These are phyloP conservation scores for Fistulinella cinereoalba DNA, from an alignment of 1,284 basidiomycete species.

Conservation along the genomic window DNA sequence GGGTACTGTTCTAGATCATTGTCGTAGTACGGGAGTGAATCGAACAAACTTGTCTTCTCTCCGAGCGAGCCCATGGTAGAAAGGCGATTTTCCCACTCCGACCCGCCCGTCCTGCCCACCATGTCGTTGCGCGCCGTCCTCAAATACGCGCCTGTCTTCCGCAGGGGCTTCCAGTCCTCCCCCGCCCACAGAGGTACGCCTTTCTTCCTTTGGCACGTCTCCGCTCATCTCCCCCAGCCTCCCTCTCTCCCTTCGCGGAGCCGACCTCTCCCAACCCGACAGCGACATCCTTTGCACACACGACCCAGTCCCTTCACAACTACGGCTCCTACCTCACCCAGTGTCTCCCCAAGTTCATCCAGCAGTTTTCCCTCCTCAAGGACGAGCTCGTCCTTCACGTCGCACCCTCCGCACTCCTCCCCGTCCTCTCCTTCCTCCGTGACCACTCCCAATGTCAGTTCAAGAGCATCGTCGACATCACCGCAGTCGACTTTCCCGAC, in stretches of 20 bases:
- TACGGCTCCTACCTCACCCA: slow-evolving; percentile 91
- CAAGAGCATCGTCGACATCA: slow-evolving; percentile 91
- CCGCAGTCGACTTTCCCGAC: slow-evolving; percentile 94
- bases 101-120: slow-evolving; percentile 18
- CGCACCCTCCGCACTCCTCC: slow-evolving; percentile 80
- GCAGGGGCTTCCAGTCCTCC: slow-evolving; percentile 22
- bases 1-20: slow-evolving; percentile 83
- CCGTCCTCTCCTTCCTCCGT: slow-evolving; percentile 89
- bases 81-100: slow-evolving; percentile 27
- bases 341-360: slow-evolving; percentile 91
- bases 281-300: slow-evolving; percentile 62
- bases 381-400: slow-evolving; percentile 94
- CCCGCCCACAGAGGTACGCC: slow-evolving; percentile 37
- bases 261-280: slow-evolving; percentile 84
- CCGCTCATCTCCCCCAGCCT: slow-evolving; percentile 42
- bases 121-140: slow-evolving; percentile 55
- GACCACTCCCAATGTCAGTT: slow-evolving; percentile 97
- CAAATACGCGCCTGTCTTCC: slow-evolving; percentile 1
- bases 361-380: slow-evolving; percentile 97
- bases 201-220: slow-evolving; percentile 17
- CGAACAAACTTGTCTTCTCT: slow-evolving; percentile 47
- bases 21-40: slow-evolving; percentile 94
- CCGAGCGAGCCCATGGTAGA: slow-evolving; percentile 18
- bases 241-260: slow-evolving; percentile 80
- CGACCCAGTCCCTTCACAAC: slow-evolving; percentile 76